Conservation (phyloP, 805 yeast species). For the Jamesozyma lodderae region DNA sequence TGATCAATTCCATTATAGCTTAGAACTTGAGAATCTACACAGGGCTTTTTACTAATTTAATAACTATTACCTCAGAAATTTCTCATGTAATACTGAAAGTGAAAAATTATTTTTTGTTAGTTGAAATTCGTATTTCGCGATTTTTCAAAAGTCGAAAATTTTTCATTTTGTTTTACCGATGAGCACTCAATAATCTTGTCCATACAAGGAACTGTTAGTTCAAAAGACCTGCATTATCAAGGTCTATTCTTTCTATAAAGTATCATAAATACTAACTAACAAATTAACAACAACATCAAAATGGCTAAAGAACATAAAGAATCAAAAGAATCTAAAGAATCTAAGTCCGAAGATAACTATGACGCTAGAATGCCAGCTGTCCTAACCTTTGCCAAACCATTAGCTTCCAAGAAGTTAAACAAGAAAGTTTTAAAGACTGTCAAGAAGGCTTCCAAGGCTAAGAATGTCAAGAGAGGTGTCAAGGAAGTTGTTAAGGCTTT, state of each 20-base stretch:
- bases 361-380: constrained; percentile 86
- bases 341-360: constrained; percentile 62
- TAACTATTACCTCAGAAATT: no score
- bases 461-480: constrained; percentile 97
- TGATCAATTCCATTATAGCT: no score
- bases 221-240: not conserved
- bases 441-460: constrained; percentile 95
- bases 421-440: constrained; percentile 92
- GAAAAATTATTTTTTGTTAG: no score
- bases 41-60: no score
- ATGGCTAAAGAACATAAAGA: constrained; percentile 13
- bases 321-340: constrained; percentile 11
- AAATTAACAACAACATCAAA: not conserved
- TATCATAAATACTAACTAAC: not conserved
- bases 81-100: no score
- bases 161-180: constrained; percentile 5
- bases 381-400: constrained; percentile 85
- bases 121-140: no score
- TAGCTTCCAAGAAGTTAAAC: constrained; percentile 92
- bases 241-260: not conserved
- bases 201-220: not conserved
- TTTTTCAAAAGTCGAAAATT: no score
- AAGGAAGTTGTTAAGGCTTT: constrained; percentile 97
- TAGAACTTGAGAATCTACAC: no score
- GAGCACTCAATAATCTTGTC: constrained; percentile 5